A percentile compares a stretch with the other conserved stretches of the same genome.
phyloP scores from a whole-genome alignment of 176 grass and related monocot genomes.

The Zea mays region Zm-B73-REFERENCE-NAM-5.0 NC_050097.1:45388001-45388500 shows the following conservation, averaged over 20 bases:
- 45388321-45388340: conserved; percentile 12
- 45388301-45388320: not conserved
- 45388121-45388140: conserved; percentile 12
- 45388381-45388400: conserved; percentile 51
- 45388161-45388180: not conserved
- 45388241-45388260: conserved; percentile 20
- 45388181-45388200: conserved; percentile 34
- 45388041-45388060: conserved; percentile 33
- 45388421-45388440: conserved; percentile 65
- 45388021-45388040: conserved; percentile 37
- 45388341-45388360: no score
- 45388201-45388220: conserved; percentile 12
- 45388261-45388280: not conserved
- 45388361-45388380: not conserved
- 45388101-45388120: conserved; percentile 25
- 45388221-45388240: conserved; percentile 12
- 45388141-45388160: not conserved
- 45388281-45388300: not conserved
- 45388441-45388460: conserved; percentile 71
- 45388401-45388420: conserved; percentile 95
- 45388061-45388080: conserved; percentile 19
- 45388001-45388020: conserved; percentile 4
- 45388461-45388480: conserved; percentile 60
- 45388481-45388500: conserved; percentile 60
- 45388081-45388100: not conserved